These are phyloP conservation scores for Polytrichum formosum DNA, from an alignment of 225 moss, liverwort and hornwort genomes.

Conservation along the genomic window DNA sequence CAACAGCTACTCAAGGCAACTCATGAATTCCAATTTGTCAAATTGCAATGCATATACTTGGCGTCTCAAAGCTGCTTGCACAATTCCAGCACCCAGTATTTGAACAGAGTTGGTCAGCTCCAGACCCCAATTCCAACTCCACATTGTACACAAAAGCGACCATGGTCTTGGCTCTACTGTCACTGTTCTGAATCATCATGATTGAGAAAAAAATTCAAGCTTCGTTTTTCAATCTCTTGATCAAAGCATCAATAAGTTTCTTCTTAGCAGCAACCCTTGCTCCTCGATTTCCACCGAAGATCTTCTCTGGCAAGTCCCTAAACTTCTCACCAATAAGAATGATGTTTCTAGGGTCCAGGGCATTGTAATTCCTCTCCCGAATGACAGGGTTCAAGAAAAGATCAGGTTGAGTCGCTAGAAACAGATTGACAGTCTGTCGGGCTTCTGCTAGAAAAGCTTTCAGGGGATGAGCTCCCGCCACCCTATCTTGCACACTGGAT, in stretches of 20 bases:
- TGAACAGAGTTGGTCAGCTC: background rate
- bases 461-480: conserved; percentile 56
- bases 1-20: background rate
- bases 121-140: background rate
- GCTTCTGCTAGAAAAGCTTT: conserved; percentile 74
- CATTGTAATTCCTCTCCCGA: conserved; percentile 77
- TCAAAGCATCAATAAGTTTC: conserved; percentile 68
- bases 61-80: background rate
- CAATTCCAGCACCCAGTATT: background rate
- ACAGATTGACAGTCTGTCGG: conserved; percentile 85
- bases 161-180: background rate
- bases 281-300: conserved; percentile 56
- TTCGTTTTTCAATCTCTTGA: conserved; percentile 80
- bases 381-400: conserved; percentile 83
- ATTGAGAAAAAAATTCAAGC: conserved; percentile 18
- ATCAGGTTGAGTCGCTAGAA: conserved; percentile 71
- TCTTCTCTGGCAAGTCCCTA: conserved; percentile 73
- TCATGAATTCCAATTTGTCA: too few relatives aligned
- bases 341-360: conserved; percentile 71
- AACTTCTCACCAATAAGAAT: conserved; percentile 79
- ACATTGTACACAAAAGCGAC: background rate
- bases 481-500: conserved; percentile 69
- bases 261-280: conserved; percentile 74
- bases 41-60: background rate
- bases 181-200: background rate